Percentiles rank a stretch among this genome's conserved stretches.
Evolutionary conservation across 768 basidiomycete species (phyloP).

Genomic region (Suillus subalutaceus): DNA sequence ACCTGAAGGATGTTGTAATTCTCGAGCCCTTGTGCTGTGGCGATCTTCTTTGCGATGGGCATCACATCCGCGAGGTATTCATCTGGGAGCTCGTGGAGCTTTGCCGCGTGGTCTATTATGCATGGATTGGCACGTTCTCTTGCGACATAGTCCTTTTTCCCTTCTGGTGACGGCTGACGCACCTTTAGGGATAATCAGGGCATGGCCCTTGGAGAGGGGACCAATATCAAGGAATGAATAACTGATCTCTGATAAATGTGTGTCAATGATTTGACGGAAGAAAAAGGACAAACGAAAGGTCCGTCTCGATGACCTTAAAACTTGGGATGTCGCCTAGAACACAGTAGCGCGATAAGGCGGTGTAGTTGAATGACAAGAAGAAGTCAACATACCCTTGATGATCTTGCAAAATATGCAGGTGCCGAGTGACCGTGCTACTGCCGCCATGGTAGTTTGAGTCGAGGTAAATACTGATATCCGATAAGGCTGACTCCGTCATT

Average conservation of each 20-base stretch:
- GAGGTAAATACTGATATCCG: not conserved
- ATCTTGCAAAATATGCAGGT: slow-evolving; percentile 95
- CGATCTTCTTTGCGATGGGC: slow-evolving; percentile 87
- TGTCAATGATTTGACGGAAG: not conserved
- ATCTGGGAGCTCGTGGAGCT: slow-evolving; percentile 87
- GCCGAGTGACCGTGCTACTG: slow-evolving; percentile 41
- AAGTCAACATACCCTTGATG: slow-evolving; percentile 64
- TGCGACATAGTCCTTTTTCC: not conserved
- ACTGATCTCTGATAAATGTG: slow-evolving; percentile 36
- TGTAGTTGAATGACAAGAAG: not conserved
- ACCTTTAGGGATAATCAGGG: slow-evolving; percentile 95
- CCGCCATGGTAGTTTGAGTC: not conserved
- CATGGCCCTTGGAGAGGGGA: slow-evolving; percentile 88
- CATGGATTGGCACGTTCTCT: not conserved
- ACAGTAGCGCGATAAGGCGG: not conserved
- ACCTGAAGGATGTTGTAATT: slow-evolving; percentile 89
- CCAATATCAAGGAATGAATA: slow-evolving; percentile 93
- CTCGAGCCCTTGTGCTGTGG: slow-evolving; percentile 67
- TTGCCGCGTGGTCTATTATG: slow-evolving; percentile 77
- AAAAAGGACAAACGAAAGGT: slow-evolving; percentile 54
- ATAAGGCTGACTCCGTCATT: too few species aligned
- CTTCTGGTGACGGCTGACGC: slow-evolving; percentile 12
- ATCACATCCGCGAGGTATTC: slow-evolving; percentile 77
- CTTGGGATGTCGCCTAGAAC: slow-evolving; percentile 83
- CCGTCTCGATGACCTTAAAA: slow-evolving; percentile 81